Evolutionary conservation across 768 basidiomycete genomes (phyloP).

Genomic region (Mycena rebaudengoi): DNA sequence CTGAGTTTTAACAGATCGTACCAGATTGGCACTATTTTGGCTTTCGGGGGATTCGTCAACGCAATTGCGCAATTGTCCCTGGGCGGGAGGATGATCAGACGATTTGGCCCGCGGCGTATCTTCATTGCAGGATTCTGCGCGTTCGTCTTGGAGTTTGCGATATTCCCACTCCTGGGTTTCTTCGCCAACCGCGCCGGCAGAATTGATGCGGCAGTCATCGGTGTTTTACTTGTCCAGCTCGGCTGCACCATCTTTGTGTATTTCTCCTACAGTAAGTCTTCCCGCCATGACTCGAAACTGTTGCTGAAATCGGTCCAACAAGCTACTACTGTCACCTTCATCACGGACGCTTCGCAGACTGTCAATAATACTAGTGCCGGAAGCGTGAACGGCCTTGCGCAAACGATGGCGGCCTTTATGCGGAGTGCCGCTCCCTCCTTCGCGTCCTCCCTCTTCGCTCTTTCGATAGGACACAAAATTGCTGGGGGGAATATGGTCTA

Average conservation of each 20-base stretch:
- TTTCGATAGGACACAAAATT: slow-evolving; percentile 2
- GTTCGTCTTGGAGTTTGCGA: not conserved
- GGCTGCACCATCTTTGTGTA: too few species aligned
- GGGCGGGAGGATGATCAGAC: slow-evolving; percentile 9
- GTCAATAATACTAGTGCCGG: not conserved
- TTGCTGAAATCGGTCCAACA: too few species aligned
- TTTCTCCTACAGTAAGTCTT: too few species aligned
- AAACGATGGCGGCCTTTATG: slow-evolving; percentile 1
- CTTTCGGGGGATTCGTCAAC: slow-evolving; percentile 59
- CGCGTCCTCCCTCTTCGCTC: slow-evolving; percentile 15
- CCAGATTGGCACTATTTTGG: slow-evolving; percentile 67
- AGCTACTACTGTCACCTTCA: slow-evolving; percentile 12
- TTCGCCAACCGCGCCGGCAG: slow-evolving; percentile 6
- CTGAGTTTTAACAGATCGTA: slow-evolving; percentile 53
- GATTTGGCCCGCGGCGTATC: slow-evolving; percentile 1
- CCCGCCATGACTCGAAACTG: too few species aligned
- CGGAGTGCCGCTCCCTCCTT: slow-evolving; percentile 13
- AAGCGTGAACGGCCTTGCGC: slow-evolving; percentile 6
- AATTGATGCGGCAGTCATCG: slow-evolving; percentile 1
- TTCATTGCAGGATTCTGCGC: slow-evolving; percentile 2
- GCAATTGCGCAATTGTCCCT: slow-evolving; percentile 50
- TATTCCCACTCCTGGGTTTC: slow-evolving; percentile 8
- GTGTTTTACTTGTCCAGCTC: too few species aligned
- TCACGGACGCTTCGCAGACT: slow-evolving; percentile 10
- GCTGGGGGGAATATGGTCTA: slow-evolving; percentile 9